A percentile compares a stretch with the other conserved stretches of the same genome.
phyloP scores from a whole-genome alignment of 148 eudicot genomes.

The Camellia lanceoleosa region DNA sequence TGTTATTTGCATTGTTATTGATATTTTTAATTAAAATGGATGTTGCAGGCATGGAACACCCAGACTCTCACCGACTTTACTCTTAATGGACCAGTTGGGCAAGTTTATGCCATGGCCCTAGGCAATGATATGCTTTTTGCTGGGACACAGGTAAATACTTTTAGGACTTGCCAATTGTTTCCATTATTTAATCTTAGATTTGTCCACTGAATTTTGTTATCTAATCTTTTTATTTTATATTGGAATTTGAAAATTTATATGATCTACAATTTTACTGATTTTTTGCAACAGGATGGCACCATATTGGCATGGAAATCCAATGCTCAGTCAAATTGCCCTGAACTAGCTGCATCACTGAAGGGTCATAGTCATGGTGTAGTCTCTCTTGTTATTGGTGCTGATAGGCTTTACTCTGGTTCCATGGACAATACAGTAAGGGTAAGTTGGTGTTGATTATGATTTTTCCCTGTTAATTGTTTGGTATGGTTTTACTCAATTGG shows the following conservation, averaged over 20 bases:
- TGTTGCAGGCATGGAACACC: too few species aligned
- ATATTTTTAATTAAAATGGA: too few species aligned
- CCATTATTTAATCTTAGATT: too few species aligned
- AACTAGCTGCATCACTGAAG: conserved; percentile 31
- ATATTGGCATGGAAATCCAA: conserved; percentile 52
- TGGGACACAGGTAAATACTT: not conserved
- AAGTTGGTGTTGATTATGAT: conserved; percentile 5
- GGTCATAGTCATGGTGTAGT: conserved; percentile 49
- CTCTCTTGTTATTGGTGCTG: conserved; percentile 45
- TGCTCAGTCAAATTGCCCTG: conserved; percentile 25
- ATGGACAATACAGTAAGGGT: conserved; percentile 49
- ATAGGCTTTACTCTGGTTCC: conserved; percentile 58
- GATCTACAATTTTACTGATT: not conserved
- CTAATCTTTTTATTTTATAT: too few species aligned
- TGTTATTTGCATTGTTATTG: too few species aligned
- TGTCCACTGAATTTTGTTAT: too few species aligned
- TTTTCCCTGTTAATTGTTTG: not conserved
- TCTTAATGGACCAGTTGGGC: too few species aligned
- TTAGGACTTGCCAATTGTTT: too few species aligned
- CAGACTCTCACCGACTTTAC: too few species aligned
- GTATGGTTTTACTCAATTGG: not conserved
- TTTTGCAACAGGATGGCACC: conserved; percentile 49
- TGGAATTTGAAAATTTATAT: too few species aligned
- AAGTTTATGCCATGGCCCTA: too few species aligned
- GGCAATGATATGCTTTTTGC: not conserved